Conservation (phyloP, 2,329 filamentous ascomycete genomes). For the Calonectria pauciramosa region DNA sequence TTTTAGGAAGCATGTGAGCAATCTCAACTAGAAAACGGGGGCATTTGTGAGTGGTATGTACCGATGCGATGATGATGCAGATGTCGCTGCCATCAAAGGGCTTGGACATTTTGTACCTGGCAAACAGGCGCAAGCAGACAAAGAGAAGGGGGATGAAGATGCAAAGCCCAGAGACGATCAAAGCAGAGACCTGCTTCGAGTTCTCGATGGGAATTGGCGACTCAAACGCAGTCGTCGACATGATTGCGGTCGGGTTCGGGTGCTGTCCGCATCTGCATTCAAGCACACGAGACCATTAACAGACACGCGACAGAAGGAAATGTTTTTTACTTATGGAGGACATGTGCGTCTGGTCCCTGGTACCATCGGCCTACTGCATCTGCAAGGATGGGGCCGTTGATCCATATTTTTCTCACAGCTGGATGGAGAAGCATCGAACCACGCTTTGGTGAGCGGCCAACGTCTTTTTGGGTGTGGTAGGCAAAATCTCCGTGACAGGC, state of each 20-base stretch:
- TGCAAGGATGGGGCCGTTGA: not conserved
- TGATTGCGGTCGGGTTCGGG: not conserved
- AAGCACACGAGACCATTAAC: no score
- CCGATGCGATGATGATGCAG: not conserved
- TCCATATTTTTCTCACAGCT: not conserved
- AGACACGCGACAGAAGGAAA: not conserved
- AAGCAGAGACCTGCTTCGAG: conserved; percentile 7
- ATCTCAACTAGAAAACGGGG: no score
- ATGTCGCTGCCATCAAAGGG: not conserved
- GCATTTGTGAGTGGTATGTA: not conserved
- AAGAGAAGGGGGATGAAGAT: conserved; percentile 10
- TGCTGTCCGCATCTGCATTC: not conserved
- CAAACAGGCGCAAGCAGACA: not conserved
- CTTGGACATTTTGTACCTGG: not conserved
- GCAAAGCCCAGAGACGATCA: conserved; percentile 5
- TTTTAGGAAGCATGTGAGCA: not conserved
- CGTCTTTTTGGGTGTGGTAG: not conserved
- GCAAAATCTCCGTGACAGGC: not conserved
- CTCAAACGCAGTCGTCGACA: conserved; percentile 6
- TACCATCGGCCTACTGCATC: not conserved
- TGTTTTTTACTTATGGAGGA: not conserved
- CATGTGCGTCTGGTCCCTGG: not conserved
- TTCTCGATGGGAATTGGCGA: conserved; percentile 23
- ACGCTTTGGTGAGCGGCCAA: not conserved
- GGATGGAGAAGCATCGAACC: conserved; percentile 1